Conservation (phyloP, 495 filamentous ascomycete genomes). For the Xylaria curta region DNA sequence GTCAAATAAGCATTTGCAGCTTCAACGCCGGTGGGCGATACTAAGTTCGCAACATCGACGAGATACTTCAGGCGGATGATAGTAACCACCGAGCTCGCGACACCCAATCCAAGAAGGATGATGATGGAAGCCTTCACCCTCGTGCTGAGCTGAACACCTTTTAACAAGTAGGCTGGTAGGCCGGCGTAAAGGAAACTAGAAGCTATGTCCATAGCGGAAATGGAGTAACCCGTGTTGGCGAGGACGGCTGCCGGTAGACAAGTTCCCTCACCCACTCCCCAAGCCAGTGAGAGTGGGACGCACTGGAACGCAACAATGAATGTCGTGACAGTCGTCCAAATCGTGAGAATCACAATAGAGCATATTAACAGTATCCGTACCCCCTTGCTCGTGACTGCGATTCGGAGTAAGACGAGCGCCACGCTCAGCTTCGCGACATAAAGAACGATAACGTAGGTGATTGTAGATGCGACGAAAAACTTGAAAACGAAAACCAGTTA, state of each 20-base stretch:
- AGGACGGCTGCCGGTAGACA: constrained; percentile 25
- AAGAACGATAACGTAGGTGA: constrained; percentile 27
- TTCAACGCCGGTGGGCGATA: constrained; percentile 21
- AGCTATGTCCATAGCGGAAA: constrained; percentile 26
- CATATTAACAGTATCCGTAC: constrained; percentile 15
- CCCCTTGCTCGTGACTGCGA: constrained; percentile 26
- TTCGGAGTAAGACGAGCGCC: constrained; percentile 24
- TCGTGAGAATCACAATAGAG: constrained; percentile 21
- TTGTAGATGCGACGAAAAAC: constrained; percentile 28
- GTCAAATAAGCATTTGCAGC: constrained; percentile 25
- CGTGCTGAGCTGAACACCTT: constrained; percentile 24
- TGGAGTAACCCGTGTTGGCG: constrained; percentile 27
- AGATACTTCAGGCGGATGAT: constrained; percentile 29
- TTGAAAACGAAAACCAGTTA: neutral
- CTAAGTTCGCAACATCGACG: constrained; percentile 22
- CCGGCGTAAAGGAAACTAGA: constrained; percentile 26
- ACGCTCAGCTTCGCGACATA: constrained; percentile 26
- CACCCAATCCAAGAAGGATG: constrained; percentile 22
- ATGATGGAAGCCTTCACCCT: constrained; percentile 25
- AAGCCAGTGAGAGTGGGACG: constrained; percentile 20
- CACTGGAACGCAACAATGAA: constrained; percentile 26
- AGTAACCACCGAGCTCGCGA: constrained; percentile 26
- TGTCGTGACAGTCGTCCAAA: constrained; percentile 27
- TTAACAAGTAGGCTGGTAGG: constrained; percentile 19
- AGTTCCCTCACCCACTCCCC: constrained; percentile 23